A percentile compares a stretch with the other conserved stretches of the same genome.
These are phyloP conservation scores for Fraxinus anomala DNA, from an alignment of 257 asterid genomes.

Conservation along the genomic window DNA sequence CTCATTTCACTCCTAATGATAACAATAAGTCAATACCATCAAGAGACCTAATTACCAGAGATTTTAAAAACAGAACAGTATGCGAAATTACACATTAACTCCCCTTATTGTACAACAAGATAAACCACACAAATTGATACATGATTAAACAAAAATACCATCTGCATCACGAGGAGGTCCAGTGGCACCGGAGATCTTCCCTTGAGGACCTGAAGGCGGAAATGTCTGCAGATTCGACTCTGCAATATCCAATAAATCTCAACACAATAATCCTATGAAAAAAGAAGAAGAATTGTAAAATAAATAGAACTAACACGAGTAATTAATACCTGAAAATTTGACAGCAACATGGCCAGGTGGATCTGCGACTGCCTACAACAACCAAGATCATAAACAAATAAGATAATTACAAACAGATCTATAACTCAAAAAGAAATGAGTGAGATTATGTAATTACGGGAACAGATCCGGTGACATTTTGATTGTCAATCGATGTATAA, in stretches of 20 bases:
- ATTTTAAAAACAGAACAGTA: background rate
- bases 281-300: background rate
- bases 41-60: background rate
- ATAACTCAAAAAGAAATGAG: conserved; percentile 13
- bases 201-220: conserved; percentile 80
- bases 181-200: conserved; percentile 75
- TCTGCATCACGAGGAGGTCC: conserved; percentile 98
- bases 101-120: background rate
- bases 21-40: background rate
- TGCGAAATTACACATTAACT: background rate
- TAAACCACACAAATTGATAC: background rate
- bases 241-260: conserved; percentile 31
- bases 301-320: background rate
- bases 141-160: conserved; percentile 46
- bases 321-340: conserved; percentile 60
- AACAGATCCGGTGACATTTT: conserved; percentile 86
- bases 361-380: conserved; percentile 70
- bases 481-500: conserved; percentile 75
- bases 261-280: conserved; percentile 4
- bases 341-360: conserved; percentile 71
- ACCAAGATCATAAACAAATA: conserved; percentile 8
- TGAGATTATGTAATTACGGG: conserved; percentile 50
- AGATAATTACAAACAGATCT: conserved; percentile 27
- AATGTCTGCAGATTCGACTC: conserved; percentile 94
- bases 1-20: background rate